phyloP scores from a whole-genome alignment of 805 yeast genomes.

The Cyberlindnera xishuangbannaensis region DNA sequence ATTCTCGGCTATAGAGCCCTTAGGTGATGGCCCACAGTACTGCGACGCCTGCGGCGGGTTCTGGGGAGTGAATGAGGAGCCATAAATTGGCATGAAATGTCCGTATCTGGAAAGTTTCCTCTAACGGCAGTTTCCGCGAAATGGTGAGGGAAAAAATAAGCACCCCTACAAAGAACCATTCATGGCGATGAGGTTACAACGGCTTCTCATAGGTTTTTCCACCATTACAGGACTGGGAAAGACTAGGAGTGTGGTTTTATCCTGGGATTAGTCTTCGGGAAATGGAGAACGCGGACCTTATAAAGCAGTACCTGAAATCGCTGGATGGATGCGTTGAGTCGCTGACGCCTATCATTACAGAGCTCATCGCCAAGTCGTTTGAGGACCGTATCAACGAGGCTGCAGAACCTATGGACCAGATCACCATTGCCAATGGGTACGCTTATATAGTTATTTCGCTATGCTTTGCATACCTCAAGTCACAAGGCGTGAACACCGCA shows the following conservation, averaged over 20 bases:
- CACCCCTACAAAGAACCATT: too few relatives aligned
- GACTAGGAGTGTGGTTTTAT: too few relatives aligned
- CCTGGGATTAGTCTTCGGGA: too few relatives aligned
- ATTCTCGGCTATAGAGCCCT: too few relatives aligned
- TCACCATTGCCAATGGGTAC: conserved; percentile 12
- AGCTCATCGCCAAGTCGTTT: conserved; percentile 33
- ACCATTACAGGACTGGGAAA: too few relatives aligned
- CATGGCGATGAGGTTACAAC: too few relatives aligned
- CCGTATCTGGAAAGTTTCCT: not conserved
- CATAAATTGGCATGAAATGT: too few relatives aligned
- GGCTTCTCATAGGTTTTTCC: too few relatives aligned
- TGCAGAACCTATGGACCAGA: conserved; percentile 24
- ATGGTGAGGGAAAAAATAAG: too few relatives aligned
- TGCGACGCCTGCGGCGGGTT: too few relatives aligned
- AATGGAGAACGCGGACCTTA: conserved; percentile 43
- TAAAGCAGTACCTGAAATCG: conserved; percentile 34
- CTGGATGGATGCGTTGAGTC: conserved; percentile 33
- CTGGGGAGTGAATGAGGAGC: too few relatives aligned
- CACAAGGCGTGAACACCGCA: conserved; percentile 50
- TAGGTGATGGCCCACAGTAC: too few relatives aligned
- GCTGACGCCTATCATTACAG: conserved; percentile 31
- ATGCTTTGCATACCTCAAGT: conserved; percentile 53
- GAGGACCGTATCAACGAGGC: conserved; percentile 30
- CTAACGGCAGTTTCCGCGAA: not conserved
- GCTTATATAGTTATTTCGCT: conserved; percentile 46